phyloP scores from a whole-genome alignment of 2,329 filamentous ascomycete genomes.

The Alternaria arborescens region DNA sequence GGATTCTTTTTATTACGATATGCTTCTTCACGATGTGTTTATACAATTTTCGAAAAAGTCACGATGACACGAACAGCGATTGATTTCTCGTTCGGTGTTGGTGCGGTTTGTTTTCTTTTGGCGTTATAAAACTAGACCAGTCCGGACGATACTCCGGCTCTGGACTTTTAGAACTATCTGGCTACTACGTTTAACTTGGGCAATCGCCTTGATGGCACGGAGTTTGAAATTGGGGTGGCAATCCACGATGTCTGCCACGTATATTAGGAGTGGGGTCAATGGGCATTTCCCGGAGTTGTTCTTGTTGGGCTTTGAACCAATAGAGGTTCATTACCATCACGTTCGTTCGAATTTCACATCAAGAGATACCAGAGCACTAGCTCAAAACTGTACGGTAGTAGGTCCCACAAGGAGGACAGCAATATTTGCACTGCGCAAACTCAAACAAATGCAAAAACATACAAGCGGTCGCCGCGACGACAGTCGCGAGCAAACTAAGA shows the following conservation, averaged over 20 bases:
- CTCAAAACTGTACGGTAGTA: slow-evolving; percentile 47
- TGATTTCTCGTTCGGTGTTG: slow-evolving; percentile 42
- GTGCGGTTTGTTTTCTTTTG: slow-evolving; percentile 26
- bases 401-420: slow-evolving; percentile 31
- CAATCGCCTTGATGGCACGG: slow-evolving; percentile 45
- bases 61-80: slow-evolving; percentile 50
- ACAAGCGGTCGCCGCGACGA: slow-evolving; percentile 23
- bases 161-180: slow-evolving; percentile 32
- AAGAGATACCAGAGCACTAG: slow-evolving; percentile 51
- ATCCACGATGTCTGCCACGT: slow-evolving; percentile 20
- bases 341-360: slow-evolving; percentile 37
- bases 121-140: slow-evolving; percentile 47
- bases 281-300: slow-evolving; percentile 35
- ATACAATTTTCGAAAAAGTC: slow-evolving; percentile 46
- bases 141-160: slow-evolving; percentile 25
- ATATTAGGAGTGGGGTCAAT: slow-evolving; percentile 20
- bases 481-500: slow-evolving; percentile 11
- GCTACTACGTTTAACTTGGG: slow-evolving; percentile 44
- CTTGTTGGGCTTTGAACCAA: slow-evolving; percentile 19
- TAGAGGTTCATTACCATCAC: slow-evolving; percentile 31
- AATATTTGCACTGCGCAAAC: slow-evolving; percentile 22
- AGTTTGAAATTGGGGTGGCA: slow-evolving; percentile 26
- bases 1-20: slow-evolving; percentile 30
- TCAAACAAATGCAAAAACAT: slow-evolving; percentile 25
- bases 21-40: slow-evolving; percentile 47